Evolutionary conservation across 1,284 basidiomycete genomes (phyloP).

Genomic region (Moniliophthora roreri): DNA sequence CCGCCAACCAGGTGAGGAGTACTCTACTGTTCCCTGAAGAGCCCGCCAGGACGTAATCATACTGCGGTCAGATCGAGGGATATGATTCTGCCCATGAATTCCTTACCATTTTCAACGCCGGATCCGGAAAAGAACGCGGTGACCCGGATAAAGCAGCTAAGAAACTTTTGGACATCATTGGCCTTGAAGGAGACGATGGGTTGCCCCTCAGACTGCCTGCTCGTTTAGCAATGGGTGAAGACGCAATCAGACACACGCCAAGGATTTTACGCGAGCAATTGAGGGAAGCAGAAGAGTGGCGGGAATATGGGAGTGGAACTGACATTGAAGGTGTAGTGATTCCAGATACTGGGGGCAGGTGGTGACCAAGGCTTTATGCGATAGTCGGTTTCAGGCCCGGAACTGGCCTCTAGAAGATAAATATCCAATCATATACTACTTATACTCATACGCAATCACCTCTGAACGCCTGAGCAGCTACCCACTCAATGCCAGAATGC

Average conservation of each 20-base stretch:
- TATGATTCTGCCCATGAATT: conserved; percentile 3
- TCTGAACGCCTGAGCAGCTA: too few species aligned
- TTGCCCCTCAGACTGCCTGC: not conserved
- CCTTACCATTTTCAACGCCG: not conserved
- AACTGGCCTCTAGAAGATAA: too few species aligned
- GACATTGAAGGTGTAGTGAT: not conserved
- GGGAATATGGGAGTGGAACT: not conserved
- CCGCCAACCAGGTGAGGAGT: not conserved
- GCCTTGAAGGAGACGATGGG: not conserved
- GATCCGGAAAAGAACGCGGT: conserved; percentile 8
- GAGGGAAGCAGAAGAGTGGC: not conserved
- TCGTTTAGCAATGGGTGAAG: not conserved
- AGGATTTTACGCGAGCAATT: not conserved
- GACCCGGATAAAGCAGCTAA: conserved; percentile 9
- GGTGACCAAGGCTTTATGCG: too few species aligned
- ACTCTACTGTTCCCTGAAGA: not conserved
- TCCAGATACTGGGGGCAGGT: too few species aligned
- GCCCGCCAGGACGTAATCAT: not conserved
- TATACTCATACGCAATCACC: too few species aligned
- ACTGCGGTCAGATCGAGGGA: conserved; percentile 4
- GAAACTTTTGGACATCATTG: conserved; percentile 10
- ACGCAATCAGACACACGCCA: not conserved
- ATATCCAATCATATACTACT: too few species aligned
- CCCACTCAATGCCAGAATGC: too few species aligned
- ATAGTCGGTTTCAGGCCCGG: too few species aligned